Conservation (phyloP, 345 rosid genomes). For the Arabidopsis suecica region DNA sequence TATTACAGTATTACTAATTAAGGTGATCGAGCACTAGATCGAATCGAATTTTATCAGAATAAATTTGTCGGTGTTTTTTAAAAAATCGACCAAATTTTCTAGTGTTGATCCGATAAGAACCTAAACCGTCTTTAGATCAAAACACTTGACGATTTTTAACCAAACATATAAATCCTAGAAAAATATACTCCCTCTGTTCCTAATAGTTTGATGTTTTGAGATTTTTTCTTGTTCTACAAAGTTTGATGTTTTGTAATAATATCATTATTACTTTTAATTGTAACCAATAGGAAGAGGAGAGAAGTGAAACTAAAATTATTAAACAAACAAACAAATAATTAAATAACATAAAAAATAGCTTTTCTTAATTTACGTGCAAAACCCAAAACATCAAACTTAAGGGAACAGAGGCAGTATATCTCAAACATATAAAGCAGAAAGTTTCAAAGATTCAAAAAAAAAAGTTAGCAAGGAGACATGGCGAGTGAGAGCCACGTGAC, state of each 20-base stretch:
- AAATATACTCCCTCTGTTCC: not conserved
- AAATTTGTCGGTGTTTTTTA: not conserved
- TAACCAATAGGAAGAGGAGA: too few species aligned
- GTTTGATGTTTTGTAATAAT: too few species aligned
- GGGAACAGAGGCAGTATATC: not conserved
- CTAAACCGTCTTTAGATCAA: not conserved
- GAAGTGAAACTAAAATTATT: too few species aligned
- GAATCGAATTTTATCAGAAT: not conserved
- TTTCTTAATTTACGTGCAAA: too few species aligned
- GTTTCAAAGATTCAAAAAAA: conserved; percentile 11
- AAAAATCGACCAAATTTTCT: not conserved
- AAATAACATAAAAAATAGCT: too few species aligned
- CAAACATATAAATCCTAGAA: not conserved
- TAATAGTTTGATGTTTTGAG: too few species aligned
- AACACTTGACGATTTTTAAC: not conserved
- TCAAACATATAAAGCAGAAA: conserved; percentile 14
- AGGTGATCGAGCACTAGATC: not conserved
- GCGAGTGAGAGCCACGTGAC: conserved; percentile 42
- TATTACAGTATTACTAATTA: not conserved
- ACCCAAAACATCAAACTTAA: too few species aligned
- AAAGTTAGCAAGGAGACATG: conserved; percentile 20
- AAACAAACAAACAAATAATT: too few species aligned
- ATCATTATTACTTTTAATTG: too few species aligned
- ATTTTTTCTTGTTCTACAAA: too few species aligned
- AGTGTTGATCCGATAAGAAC: not conserved